Conservation (phyloP, 108 stramenopile genomes). For the Skeletonema menzelii region DNA sequence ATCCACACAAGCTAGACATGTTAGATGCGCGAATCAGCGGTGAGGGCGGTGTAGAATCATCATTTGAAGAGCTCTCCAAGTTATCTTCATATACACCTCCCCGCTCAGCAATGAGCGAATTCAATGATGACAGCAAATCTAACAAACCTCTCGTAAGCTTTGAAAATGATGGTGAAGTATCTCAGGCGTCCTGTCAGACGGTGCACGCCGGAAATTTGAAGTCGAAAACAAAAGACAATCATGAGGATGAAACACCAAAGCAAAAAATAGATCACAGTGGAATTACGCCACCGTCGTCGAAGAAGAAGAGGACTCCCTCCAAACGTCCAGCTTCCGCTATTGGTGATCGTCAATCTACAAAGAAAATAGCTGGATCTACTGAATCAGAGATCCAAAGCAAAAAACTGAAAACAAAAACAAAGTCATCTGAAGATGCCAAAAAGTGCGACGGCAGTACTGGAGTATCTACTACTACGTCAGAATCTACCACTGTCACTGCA, state of each 20-base stretch:
- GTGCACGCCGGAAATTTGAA: conserved; percentile 16
- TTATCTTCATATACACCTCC: conserved; percentile 4
- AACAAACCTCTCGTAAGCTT: conserved; percentile 4
- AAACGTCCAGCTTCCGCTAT: conserved; percentile 39
- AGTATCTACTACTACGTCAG: not conserved
- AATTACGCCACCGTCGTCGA: not conserved
- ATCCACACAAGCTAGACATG: conserved; percentile 9
- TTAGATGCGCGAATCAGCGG: conserved; percentile 2
- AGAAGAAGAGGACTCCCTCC: conserved; percentile 46
- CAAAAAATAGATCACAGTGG: not conserved
- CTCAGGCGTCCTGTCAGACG: conserved; percentile 32
- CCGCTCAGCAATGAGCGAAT: conserved; percentile 3
- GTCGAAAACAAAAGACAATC: not conserved
- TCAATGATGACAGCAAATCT: not conserved
- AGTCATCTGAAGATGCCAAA: not conserved
- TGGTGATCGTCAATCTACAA: not conserved
- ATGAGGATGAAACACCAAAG: not conserved
- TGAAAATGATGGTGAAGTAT: not conserved
- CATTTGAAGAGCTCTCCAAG: not conserved
- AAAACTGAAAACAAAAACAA: not conserved
- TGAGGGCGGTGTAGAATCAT: conserved; percentile 4
- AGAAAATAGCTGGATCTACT: not conserved
- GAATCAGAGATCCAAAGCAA: not conserved
- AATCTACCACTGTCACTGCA: not conserved
- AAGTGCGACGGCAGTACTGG: not conserved